Evolutionary conservation across 352 stramenopile genomes (phyloP).

Genomic region (Phytophthora brassicae): DNA sequence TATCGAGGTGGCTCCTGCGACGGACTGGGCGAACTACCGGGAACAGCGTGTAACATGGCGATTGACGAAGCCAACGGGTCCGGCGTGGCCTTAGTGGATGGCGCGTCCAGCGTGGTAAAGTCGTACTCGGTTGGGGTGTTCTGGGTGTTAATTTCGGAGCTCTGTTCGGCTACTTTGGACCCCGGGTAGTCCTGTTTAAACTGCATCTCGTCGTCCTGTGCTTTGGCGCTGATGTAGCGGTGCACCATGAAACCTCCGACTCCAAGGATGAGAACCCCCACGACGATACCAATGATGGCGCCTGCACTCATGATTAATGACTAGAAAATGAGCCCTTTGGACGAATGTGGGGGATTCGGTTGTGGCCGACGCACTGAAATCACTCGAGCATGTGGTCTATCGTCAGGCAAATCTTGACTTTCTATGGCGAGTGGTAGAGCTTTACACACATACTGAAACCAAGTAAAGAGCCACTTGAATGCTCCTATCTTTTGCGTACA

Average conservation of each 20-base stretch:
- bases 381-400: conserved; percentile 22
- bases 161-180: conserved; percentile 27
- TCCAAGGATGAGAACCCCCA: conserved; percentile 39
- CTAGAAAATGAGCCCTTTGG: conserved; percentile 14
- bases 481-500: conserved; percentile 4
- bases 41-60: conserved; percentile 33
- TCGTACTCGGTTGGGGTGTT: conserved; percentile 37
- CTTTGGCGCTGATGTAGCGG: conserved; percentile 27
- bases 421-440: conserved; percentile 25
- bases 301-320: conserved; percentile 39
- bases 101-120: conserved; percentile 35
- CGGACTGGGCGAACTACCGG: conserved; percentile 20
- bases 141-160: conserved; percentile 27
- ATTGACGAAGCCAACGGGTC: conserved; percentile 35
- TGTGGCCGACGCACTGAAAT: conserved; percentile 29
- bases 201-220: conserved; percentile 40
- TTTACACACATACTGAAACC: conserved; percentile 11
- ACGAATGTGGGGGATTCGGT: conserved; percentile 18
- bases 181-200: conserved; percentile 36
- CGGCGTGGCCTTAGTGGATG: conserved; percentile 25
- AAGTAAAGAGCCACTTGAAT: conserved; percentile 19
- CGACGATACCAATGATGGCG: conserved; percentile 45
- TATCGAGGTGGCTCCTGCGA: conserved; percentile 30
- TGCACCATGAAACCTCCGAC: conserved; percentile 44
- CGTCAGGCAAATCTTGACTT: conserved; percentile 9